These are phyloP conservation scores for Mucor circinelloides DNA, from an alignment of 371 early-diverging fungal genomes.

Conservation along the genomic window DNA sequence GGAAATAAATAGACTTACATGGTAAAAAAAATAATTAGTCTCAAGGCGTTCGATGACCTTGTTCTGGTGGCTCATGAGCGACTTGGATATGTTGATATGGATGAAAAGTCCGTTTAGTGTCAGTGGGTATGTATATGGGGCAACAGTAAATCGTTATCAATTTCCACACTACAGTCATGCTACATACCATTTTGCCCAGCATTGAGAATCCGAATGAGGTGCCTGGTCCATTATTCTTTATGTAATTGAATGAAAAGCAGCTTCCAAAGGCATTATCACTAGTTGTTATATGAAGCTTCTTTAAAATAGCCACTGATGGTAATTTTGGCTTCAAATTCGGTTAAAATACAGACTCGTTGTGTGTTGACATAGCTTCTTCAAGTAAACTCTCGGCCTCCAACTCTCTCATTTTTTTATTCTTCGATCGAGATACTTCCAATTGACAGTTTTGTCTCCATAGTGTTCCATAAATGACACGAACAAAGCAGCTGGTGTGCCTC, in stretches of 20 bases:
- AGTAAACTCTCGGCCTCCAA: too few species aligned
- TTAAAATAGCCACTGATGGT: too few species aligned
- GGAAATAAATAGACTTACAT: neutral
- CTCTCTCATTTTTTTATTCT: too few species aligned
- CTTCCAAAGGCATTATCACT: too few species aligned
- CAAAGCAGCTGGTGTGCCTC: too few species aligned
- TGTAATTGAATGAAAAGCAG: conserved; percentile 29
- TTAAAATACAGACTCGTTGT: too few species aligned
- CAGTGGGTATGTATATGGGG: neutral
- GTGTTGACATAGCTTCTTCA: too few species aligned
- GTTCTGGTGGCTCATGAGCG: conserved; percentile 35
- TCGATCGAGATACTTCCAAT: too few species aligned
- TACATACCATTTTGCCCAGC: conserved; percentile 53
- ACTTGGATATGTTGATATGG: conserved; percentile 33
- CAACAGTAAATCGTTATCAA: neutral
- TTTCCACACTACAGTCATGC: conserved; percentile 1
- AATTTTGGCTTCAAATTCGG: too few species aligned
- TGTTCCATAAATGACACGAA: too few species aligned
- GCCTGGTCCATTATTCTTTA: conserved; percentile 18
- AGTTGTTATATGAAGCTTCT: too few species aligned
- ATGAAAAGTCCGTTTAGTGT: conserved; percentile 32
- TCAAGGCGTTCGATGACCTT: conserved; percentile 37
- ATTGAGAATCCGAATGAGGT: conserved; percentile 28
- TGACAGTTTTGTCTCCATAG: too few species aligned
- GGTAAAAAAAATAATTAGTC: neutral